Evolutionary conservation across 768 basidiomycete genomes (phyloP), one percentile per base, ranked within the genome.

Genomic region (Termitomyces heimii): DNA sequence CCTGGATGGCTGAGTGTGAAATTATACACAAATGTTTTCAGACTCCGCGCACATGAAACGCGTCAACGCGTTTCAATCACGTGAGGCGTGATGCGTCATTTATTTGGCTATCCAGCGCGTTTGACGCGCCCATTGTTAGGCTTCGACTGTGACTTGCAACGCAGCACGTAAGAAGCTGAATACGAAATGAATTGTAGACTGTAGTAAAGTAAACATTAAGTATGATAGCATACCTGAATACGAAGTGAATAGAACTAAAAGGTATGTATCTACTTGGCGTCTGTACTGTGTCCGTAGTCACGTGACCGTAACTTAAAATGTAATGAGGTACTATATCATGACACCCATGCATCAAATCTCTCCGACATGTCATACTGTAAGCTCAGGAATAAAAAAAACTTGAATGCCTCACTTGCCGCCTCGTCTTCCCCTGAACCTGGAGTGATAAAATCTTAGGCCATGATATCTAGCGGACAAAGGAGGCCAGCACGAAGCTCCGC

Each of bases 21-120:
- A 65, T 57, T 63, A 64, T 62, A 59, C 50, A 54, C 31, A 29
- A 51, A 47, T n/a, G 26, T 59, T 66, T 74, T 74, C 62, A 68
- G 70, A 70, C 73, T 75, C 72, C 74, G 75, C 55, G 65, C 55
- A 52, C 67, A 74, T 71, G 69, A 70, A 68, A 70, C 68, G 68
- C 70, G 70, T 72, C 61, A 72, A 72, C 68, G 69, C 68, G 67
- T 63, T 44, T 31, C 46, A 0, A n/a, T 68, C 74, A 75, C 73
- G 72, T 75, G 74, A 48, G 47, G 1, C 62, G 63, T 57, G 62
- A 40, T 54, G 60, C 59, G 58, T 62, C 32, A 37, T 13, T 49
- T 63, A 48, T 63, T 63, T 63, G 59, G 57, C 48, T 29, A 48
- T 43, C 51, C 28, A 54, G 22, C 40, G 51, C 40, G 42, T 22